Conservation (phyloP, 164 flowering plant genomes). For the Pachysandra terminalis region DNA sequence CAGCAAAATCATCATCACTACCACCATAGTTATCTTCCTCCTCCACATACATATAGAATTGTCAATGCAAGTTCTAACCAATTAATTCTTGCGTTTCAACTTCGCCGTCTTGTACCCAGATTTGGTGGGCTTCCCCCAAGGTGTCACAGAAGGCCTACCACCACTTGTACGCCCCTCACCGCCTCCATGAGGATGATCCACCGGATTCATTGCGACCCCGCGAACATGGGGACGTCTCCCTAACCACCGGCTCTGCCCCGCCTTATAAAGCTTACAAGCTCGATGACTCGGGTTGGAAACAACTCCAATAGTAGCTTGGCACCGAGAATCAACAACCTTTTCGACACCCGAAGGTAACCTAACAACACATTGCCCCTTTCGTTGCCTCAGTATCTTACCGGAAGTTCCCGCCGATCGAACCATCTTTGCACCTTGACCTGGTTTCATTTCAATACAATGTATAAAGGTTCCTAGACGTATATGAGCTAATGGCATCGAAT, state of each 20-base stretch:
- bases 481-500: constrained; percentile 46
- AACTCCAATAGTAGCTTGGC: constrained; percentile 47
- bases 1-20: too few species aligned
- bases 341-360: constrained; percentile 45
- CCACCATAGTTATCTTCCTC: too few species aligned
- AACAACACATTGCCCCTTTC: constrained; percentile 24
- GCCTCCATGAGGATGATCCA: constrained; percentile 68
- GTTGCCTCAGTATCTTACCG: constrained; percentile 53
- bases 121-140: constrained; percentile 64
- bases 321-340: constrained; percentile 37
- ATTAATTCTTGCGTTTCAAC: constrained; percentile 27
- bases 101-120: constrained; percentile 33
- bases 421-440: constrained; percentile 56
- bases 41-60: too few species aligned
- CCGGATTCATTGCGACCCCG: constrained; percentile 63
- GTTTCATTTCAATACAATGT: constrained; percentile 57
- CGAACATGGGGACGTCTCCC: constrained; percentile 47
- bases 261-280: constrained; percentile 41
- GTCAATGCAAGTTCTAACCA: too few species aligned
- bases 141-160: constrained; percentile 37
- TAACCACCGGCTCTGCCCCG: constrained; percentile 50
- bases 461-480: constrained; percentile 57
- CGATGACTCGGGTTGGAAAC: constrained; percentile 43
- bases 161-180: constrained; percentile 59
- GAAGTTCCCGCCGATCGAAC: constrained; percentile 57